Conservation (phyloP, 1,284 basidiomycete species). For the Trametes pubescens region DNA sequence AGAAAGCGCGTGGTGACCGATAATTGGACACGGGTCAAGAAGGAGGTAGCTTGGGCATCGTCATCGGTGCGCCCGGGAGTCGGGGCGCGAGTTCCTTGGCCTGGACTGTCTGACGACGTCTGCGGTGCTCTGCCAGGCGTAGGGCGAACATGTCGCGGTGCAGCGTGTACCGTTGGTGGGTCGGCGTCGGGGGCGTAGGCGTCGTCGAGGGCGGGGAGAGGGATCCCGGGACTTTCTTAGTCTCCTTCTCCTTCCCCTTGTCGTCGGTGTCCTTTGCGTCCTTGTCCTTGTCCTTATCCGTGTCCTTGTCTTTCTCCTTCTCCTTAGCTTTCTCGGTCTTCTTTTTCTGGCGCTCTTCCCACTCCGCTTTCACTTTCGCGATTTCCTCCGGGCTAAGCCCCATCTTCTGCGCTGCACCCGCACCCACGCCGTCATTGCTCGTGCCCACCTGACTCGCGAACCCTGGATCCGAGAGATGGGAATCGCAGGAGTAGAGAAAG, state of each 20-base stretch:
- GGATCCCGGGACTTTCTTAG: conserved; percentile 31
- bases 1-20: not conserved
- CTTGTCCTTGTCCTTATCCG: conserved; percentile 39
- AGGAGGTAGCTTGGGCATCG: conserved; percentile 27
- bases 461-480: conserved; percentile 72
- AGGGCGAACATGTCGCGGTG: conserved; percentile 53
- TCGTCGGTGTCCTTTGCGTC: conserved; percentile 29
- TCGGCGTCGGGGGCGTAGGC: conserved; percentile 30
- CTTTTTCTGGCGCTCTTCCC: conserved; percentile 70
- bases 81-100: conserved; percentile 50
- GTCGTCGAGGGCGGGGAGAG: conserved; percentile 31
- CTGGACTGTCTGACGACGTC: conserved; percentile 46
- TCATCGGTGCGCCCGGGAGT: conserved; percentile 47
- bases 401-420: conserved; percentile 48
- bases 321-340: conserved; percentile 64
- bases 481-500: conserved; percentile 76
- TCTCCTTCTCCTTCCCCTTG: conserved; percentile 28
- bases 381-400: conserved; percentile 72
- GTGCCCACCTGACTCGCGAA: conserved; percentile 69
- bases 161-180: conserved; percentile 49
- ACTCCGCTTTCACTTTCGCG: conserved; percentile 77
- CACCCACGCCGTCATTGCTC: conserved; percentile 44
- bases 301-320: conserved; percentile 52
- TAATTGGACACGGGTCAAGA: conserved; percentile 7
- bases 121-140: conserved; percentile 50